A percentile compares a stretch with the other conserved stretches of the same genome.
Conservation (phyloP, 768 basidiomycete species). For the Hortiboletus campestris region DNA sequence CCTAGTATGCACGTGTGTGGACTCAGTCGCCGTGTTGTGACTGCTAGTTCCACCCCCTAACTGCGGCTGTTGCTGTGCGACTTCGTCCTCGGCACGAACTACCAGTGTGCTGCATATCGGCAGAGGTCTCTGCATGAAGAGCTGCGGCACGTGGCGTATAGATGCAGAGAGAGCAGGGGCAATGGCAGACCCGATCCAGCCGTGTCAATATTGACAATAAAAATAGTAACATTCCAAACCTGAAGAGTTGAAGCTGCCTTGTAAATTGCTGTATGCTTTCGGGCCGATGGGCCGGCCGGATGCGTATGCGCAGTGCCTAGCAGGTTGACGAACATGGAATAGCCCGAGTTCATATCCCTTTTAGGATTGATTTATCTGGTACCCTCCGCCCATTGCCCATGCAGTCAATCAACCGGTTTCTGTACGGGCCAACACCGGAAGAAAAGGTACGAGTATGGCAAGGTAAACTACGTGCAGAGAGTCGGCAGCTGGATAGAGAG, state of each 20-base stretch:
- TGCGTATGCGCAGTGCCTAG: background rate
- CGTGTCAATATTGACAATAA: no score
- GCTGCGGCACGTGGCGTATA: no score
- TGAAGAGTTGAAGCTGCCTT: no score
- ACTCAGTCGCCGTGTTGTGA: background rate
- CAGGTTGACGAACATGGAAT: slow-evolving; percentile 12
- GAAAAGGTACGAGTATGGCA: slow-evolving; percentile 95
- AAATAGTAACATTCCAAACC: no score
- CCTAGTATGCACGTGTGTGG: background rate
- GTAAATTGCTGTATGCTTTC: no score
- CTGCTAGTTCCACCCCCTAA: no score
- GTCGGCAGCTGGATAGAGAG: slow-evolving; percentile 85
- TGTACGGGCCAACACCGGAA: slow-evolving; percentile 96
- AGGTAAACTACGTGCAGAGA: slow-evolving; percentile 75
- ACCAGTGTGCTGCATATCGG: no score
- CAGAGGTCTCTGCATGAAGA: no score
- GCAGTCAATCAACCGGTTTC: slow-evolving; percentile 87
- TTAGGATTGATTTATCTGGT: slow-evolving; percentile 8
- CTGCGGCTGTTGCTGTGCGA: no score
- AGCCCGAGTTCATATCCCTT: background rate
- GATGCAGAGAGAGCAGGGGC: no score
- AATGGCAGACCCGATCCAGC: no score
- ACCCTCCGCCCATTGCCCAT: slow-evolving; percentile 37
- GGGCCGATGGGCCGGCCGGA: background rate
- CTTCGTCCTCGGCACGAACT: no score